Conservation (phyloP, 1,284 basidiomycete genomes). For the Peniophora sp. region DNA sequence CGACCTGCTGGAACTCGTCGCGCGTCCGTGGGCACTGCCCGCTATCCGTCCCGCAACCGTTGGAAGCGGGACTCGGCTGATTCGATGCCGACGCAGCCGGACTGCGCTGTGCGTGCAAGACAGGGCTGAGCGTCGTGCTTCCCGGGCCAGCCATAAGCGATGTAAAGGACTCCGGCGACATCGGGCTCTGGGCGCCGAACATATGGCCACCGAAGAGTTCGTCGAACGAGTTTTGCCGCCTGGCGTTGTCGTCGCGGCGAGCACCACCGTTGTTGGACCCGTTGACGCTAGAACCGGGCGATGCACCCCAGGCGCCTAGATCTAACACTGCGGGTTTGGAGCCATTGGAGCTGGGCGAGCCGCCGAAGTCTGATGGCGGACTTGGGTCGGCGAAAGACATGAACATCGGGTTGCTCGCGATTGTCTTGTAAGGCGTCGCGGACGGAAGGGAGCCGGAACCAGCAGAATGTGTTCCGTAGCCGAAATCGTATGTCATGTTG, state of each 20-base stretch:
- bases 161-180: slow-evolving; percentile 36
- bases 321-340: slow-evolving; percentile 5
- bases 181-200: slow-evolving; percentile 28
- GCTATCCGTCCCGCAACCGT: slow-evolving; percentile 15
- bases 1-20: slow-evolving; percentile 40
- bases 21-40: slow-evolving; percentile 49
- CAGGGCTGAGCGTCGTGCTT: slow-evolving; percentile 40
- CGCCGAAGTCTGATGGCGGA: slow-evolving; percentile 18
- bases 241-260: slow-evolving; percentile 7
- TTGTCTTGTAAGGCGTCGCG: slow-evolving; percentile 51
- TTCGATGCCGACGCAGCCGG: slow-evolving; percentile 15
- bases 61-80: slow-evolving; percentile 10
- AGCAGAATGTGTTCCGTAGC: slow-evolving; percentile 29
- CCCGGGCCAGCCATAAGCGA: slow-evolving; percentile 35
- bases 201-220: slow-evolving; percentile 59
- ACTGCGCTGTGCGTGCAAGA: slow-evolving; percentile 33
- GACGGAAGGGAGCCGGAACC: slow-evolving; percentile 20
- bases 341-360: slow-evolving; percentile 12
- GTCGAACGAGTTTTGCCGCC: slow-evolving; percentile 25
- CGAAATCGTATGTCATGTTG: slow-evolving; percentile 58
- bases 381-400: slow-evolving; percentile 70
- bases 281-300: slow-evolving; percentile 4
- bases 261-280: slow-evolving; percentile 11
- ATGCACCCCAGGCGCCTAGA: slow-evolving; percentile 1
- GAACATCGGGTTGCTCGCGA: slow-evolving; percentile 71